These are phyloP conservation scores for Zygoascus biomembranicola DNA, from an alignment of 805 yeast genomes.

Conservation along the genomic window DNA sequence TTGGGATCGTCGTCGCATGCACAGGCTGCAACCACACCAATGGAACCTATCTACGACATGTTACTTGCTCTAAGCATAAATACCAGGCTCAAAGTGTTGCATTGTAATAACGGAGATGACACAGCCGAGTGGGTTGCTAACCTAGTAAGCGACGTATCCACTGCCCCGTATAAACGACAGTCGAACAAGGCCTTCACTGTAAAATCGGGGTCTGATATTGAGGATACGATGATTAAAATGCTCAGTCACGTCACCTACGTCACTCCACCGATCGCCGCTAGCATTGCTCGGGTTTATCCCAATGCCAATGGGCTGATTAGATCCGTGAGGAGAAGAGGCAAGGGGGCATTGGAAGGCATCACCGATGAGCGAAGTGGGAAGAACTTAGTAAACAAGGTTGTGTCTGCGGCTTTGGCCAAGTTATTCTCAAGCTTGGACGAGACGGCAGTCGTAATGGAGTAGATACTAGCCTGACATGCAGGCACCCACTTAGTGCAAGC, in stretches of 20 bases:
- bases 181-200: slow-evolving; percentile 5
- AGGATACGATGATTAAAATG: slow-evolving; percentile 10
- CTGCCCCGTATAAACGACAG: slow-evolving; percentile 8
- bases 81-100: slow-evolving; percentile 7
- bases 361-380: not conserved
- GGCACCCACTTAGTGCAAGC: no score
- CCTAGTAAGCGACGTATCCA: slow-evolving; percentile 10
- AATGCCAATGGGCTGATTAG: slow-evolving; percentile 9
- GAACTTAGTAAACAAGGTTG: slow-evolving; percentile 8
- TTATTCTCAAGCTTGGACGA: slow-evolving; percentile 5
- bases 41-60: not conserved
- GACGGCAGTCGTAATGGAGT: not conserved
- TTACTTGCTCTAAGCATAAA: slow-evolving; percentile 8
- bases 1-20: not conserved
- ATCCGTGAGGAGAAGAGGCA: slow-evolving; percentile 7
- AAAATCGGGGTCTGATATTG: slow-evolving; percentile 10
- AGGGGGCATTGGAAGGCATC: slow-evolving; percentile 10
- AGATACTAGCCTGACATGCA: not conserved
- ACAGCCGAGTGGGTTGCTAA: slow-evolving; percentile 14
- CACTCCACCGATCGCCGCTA: slow-evolving; percentile 13
- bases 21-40: not conserved
- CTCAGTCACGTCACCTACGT: slow-evolving; percentile 16
- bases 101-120: slow-evolving; percentile 6
- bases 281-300: slow-evolving; percentile 9
- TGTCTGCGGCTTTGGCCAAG: slow-evolving; percentile 6